Base-by-base conservation (phyloP, 177 flowering plant species). In the Telopea speciosissima region DNA sequence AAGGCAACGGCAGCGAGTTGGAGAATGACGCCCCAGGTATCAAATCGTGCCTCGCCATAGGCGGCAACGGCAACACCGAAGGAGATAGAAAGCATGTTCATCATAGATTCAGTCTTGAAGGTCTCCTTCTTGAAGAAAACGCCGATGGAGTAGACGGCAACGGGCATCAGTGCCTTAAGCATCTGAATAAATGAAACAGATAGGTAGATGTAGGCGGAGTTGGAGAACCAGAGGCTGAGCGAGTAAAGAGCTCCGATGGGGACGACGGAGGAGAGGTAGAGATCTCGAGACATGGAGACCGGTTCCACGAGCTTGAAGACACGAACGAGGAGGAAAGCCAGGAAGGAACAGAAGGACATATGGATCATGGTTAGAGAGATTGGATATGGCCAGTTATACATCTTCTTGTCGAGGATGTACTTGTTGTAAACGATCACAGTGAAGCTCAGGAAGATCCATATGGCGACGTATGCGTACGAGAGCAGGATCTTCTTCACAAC, bases 81-180 rank as follows among this genome's bases (percentile, higher is more conserved):
- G 0, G 88, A 82, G 71, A 86, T 86, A 21, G 87, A 79, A 16
- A 87, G 12, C 91, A 87, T 86, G 54, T 87, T 87, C 3, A 68
- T 23, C 87, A 87, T 81, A 12, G 80, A 69, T 0, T 74, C 73
- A 5, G 77, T 31, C 70, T 74, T 81, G 76, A 84, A 86, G 1
- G 61, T 3, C 52, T 87, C 91, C 45, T 79, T 83, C 65, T 81
- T 79, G 36, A 84, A 76, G 71, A 73, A 6, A 45, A 88, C 83
- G 2, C 85, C 83, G 68, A 83, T 81, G 16, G 87, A 81, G 74
- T 86, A 88, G 21, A 86, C 89, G 28, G 91, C 89, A 16, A 88
- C 91, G 8, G 91, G 91, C 89, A 86, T 86, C 0, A 86, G 75
- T 63, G 89, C 91, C 65, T 88, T 86, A 21, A 86, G 83, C 89